A percentile compares a stretch with the other conserved stretches of the same genome.
Evolutionary conservation across 2,329 filamentous ascomycete genomes (phyloP).

Genomic region (Sporothrix brasiliensis): DNA sequence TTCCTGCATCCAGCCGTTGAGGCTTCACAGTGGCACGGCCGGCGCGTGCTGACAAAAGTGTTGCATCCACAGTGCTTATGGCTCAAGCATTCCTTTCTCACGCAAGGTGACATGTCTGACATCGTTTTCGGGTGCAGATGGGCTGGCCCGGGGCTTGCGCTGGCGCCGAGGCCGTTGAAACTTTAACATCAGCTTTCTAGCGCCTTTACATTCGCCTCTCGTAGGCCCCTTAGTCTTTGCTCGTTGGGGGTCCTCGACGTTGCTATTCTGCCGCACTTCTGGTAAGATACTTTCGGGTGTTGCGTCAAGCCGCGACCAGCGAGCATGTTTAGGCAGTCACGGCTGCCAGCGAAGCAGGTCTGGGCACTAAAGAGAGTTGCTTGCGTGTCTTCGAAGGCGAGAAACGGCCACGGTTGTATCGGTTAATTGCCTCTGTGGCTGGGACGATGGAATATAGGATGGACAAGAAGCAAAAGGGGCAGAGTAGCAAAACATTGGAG

Average conservation of each 20-base stretch:
- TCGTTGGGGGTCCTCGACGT: neutral
- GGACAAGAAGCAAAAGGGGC: neutral
- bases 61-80: neutral
- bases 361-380: constrained; percentile 13
- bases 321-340: constrained; percentile 24
- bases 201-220: neutral
- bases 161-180: constrained; percentile 15
- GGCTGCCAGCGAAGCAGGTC: constrained; percentile 11
- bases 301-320: constrained; percentile 18
- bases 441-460: neutral
- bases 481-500: neutral
- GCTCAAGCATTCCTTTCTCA: neutral
- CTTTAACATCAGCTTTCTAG: constrained; percentile 10
- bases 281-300: neutral
- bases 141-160: constrained; percentile 14
- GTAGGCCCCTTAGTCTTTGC: neutral
- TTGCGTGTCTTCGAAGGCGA: constrained; percentile 11
- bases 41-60: neutral
- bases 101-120: constrained; percentile 7
- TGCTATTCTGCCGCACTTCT: neutral
- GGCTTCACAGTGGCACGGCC: constrained; percentile 15
- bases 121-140: neutral
- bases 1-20: constrained; percentile 9
- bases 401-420: neutral
- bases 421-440: constrained; percentile 1